Conservation (phyloP, 2,329 filamentous ascomycete species). For the Blastomyces parvus region DNA sequence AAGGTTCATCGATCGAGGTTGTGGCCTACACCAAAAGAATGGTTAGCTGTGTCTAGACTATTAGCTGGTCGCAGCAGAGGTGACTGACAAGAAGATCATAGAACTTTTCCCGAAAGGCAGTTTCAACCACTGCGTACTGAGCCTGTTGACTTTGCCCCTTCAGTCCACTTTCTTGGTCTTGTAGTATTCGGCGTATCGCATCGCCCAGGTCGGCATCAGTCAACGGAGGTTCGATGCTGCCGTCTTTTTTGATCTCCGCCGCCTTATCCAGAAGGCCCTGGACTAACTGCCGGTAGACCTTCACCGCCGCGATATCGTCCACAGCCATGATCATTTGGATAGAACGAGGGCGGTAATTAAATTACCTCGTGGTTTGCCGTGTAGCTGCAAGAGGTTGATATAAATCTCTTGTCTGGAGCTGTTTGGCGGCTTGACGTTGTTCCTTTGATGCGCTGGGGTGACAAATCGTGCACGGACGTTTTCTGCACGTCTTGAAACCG, state of each 20-base stretch:
- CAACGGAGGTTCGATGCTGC: slow-evolving; percentile 63
- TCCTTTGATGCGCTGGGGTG: background rate
- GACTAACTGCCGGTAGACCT: slow-evolving; percentile 46
- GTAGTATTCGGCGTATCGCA: slow-evolving; percentile 37
- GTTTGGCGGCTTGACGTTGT: background rate
- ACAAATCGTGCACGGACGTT: slow-evolving; percentile 9
- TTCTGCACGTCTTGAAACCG: slow-evolving; percentile 2
- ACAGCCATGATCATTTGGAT: slow-evolving; percentile 22
- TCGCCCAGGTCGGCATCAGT: slow-evolving; percentile 52
- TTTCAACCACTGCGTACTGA: slow-evolving; percentile 64
- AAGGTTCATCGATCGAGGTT: slow-evolving; percentile 64
- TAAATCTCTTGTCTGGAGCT: background rate
- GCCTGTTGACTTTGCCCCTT: slow-evolving; percentile 44
- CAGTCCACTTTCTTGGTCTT: slow-evolving; percentile 17
- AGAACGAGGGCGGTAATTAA: background rate
- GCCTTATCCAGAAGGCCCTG: slow-evolving; percentile 51
- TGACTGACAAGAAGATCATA: slow-evolving; percentile 63
- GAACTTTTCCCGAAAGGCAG: slow-evolving; percentile 71
- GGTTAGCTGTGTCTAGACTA: background rate
- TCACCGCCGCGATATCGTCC: slow-evolving; percentile 27
- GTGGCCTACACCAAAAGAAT: slow-evolving; percentile 47
- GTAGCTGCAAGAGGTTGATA: too few species aligned
- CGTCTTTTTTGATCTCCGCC: slow-evolving; percentile 48
- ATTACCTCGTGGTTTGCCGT: background rate
- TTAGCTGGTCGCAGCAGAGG: slow-evolving; percentile 20